phyloP scores from a whole-genome alignment of 495 filamentous ascomycete genomes.

The Aspergillus diversus region DNA sequence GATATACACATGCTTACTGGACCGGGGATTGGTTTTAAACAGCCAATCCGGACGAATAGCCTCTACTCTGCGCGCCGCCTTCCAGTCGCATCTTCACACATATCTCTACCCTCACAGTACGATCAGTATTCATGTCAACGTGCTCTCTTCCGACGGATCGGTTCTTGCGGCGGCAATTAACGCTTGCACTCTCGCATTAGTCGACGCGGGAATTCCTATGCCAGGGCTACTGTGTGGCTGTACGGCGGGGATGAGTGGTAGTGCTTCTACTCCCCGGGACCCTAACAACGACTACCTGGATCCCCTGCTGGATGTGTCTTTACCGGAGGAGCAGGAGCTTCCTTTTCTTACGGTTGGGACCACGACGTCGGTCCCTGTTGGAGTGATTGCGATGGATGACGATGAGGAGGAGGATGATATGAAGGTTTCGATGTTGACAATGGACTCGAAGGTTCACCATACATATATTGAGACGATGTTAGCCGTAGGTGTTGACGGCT shows the following conservation, averaged over 20 bases:
- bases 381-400: constrained; percentile 41
- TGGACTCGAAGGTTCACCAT: constrained; percentile 81
- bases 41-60: constrained; percentile 83
- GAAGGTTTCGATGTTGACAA: constrained; percentile 74
- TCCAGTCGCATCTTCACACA: constrained; percentile 74
- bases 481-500: constrained; percentile 88
- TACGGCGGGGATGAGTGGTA: constrained; percentile 76
- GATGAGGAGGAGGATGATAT: constrained; percentile 55
- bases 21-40: background rate
- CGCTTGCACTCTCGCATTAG: constrained; percentile 86
- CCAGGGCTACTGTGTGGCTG: constrained; percentile 85
- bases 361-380: constrained; percentile 56
- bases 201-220: constrained; percentile 96
- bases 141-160: constrained; percentile 90
- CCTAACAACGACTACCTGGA: constrained; percentile 72
- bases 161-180: constrained; percentile 89
- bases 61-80: constrained; percentile 71
- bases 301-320: constrained; percentile 86
- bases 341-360: constrained; percentile 87
- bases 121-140: constrained; percentile 78
- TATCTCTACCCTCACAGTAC: constrained; percentile 88
- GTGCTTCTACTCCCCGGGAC: constrained; percentile 55
- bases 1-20: constrained; percentile 24
- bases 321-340: constrained; percentile 85
- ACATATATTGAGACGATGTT: constrained; percentile 86